Conservation (phyloP, 2,329 filamentous ascomycete genomes). For the Aspergillus flavus region DNA sequence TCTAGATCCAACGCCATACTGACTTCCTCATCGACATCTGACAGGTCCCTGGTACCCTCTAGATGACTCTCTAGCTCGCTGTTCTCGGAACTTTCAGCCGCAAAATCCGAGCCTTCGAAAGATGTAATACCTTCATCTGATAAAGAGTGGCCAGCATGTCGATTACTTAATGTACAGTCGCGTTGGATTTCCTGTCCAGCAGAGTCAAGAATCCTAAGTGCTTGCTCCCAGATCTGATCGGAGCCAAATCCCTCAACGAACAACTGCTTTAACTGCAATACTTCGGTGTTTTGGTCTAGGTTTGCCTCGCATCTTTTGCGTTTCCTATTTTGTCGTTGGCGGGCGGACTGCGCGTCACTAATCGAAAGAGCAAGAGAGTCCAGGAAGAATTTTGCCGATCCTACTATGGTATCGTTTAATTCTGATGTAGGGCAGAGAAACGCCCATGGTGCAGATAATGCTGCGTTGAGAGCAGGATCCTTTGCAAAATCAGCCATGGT, state of each 20-base stretch:
- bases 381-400: conserved; percentile 76
- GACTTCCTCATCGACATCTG: conserved; percentile 19
- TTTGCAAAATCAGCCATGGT: not conserved
- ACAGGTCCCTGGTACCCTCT: conserved; percentile 17
- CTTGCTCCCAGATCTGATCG: conserved; percentile 92
- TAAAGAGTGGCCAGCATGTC: conserved; percentile 18
- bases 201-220: conserved; percentile 76
- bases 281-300: conserved; percentile 48
- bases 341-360: conserved; percentile 69
- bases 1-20: not conserved
- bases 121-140: conserved; percentile 10
- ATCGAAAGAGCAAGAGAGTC: conserved; percentile 76
- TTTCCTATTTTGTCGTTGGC: conserved; percentile 71
- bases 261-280: conserved; percentile 78
- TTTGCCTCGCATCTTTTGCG: conserved; percentile 67
- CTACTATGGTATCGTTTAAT: conserved; percentile 70
- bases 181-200: conserved; percentile 57
- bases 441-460: conserved; percentile 65
- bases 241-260: conserved; percentile 86
- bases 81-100: conserved; percentile 19
- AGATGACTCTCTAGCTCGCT: conserved; percentile 19
- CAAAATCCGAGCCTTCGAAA: conserved; percentile 17
- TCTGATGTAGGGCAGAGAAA: conserved; percentile 75
- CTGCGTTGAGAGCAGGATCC: conserved; percentile 22
- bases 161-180: conserved; percentile 43